A percentile compares a stretch with the other conserved stretches of the same genome.
Evolutionary conservation across 305 asterid genomes (phyloP).

Genomic region (Solanum aculeatissimum): DNA sequence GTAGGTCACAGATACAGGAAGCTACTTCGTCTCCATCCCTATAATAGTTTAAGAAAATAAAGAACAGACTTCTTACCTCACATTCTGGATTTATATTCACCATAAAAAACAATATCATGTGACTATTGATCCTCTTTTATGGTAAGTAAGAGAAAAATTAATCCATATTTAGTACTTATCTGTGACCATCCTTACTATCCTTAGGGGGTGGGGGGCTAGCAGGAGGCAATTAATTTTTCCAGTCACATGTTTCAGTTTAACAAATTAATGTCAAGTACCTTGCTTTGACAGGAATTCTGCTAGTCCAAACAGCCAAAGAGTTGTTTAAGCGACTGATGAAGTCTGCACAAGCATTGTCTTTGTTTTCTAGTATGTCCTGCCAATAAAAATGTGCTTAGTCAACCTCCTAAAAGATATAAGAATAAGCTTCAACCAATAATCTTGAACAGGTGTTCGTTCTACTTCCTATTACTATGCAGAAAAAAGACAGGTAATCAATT

Average conservation of each 20-base stretch:
- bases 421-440: background rate
- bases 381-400: conserved; percentile 9
- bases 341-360: conserved; percentile 50
- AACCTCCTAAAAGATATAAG: background rate
- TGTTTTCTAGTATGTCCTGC: conserved; percentile 66
- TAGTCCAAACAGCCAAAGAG: conserved; percentile 67
- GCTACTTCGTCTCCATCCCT: background rate
- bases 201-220: background rate
- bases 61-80: background rate
- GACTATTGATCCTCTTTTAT: background rate
- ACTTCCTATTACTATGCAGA: background rate
- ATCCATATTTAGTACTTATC: background rate
- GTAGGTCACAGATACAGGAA: background rate
- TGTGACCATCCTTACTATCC: background rate
- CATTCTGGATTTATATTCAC: background rate
- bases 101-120: background rate
- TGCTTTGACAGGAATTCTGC: conserved; percentile 55
- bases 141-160: background rate
- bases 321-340: conserved; percentile 61
- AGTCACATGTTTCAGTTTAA: background rate
- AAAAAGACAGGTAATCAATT: background rate
- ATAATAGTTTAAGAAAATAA: background rate
- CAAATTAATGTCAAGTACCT: conserved; percentile 38
- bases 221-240: background rate
- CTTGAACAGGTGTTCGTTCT: background rate